Percentiles rank a stretch among this genome's conserved stretches.
Conservation (phyloP, 2,329 filamentous ascomycete species). For the Aspergillus sp. region DNA sequence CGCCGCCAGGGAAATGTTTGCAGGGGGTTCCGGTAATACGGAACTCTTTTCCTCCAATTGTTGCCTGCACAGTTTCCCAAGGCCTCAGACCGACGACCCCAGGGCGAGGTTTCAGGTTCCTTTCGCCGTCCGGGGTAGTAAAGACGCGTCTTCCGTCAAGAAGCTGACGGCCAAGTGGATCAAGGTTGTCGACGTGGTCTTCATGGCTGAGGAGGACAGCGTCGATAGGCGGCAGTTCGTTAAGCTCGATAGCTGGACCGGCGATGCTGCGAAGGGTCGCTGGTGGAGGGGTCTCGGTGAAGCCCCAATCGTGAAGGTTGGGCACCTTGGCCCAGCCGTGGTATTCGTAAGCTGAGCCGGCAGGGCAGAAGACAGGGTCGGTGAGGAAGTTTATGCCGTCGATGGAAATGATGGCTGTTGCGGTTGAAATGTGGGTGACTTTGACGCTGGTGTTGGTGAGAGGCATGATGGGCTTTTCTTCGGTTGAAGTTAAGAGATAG, state of each 20-base stretch:
- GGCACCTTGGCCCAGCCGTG: no score
- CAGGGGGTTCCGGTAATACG: conserved; percentile 46
- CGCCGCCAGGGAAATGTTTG: conserved; percentile 44
- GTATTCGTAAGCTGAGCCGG: no score
- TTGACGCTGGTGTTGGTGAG: no score
- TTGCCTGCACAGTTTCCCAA: conserved; percentile 37
- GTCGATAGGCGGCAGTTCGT: conserved; percentile 44
- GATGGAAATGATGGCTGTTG: no score
- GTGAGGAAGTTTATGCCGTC: no score
- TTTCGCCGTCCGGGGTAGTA: conserved; percentile 45
- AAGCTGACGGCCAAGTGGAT: conserved; percentile 44
- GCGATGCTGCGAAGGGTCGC: neutral
- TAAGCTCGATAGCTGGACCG: conserved; percentile 1
- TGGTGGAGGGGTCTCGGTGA: no score
- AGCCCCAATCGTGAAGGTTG: no score
- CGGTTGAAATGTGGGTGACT: no score
- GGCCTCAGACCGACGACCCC: conserved; percentile 33
- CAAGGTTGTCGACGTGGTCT: conserved; percentile 51
- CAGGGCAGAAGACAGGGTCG: no score
- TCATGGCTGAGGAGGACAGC: conserved; percentile 50
- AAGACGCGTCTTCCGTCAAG: conserved; percentile 47
- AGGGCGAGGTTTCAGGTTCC: conserved; percentile 42
- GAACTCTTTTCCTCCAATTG: conserved; percentile 34
- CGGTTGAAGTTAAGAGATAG: no score
- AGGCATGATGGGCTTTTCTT: no score